Evolutionary conservation across 768 basidiomycete species (phyloP).

Genomic region (Lyophyllum decastes): DNA sequence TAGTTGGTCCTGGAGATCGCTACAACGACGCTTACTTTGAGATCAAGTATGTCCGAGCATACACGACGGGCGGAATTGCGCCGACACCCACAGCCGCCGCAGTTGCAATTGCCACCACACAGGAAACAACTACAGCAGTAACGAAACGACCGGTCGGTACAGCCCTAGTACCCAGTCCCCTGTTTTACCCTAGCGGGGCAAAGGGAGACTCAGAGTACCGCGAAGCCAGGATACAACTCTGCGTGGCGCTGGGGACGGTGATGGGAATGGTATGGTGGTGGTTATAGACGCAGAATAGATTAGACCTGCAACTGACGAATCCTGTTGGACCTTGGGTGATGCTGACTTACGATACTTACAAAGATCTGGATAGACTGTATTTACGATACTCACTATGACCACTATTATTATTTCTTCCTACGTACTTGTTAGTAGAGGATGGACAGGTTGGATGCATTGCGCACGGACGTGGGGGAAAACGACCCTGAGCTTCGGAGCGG

Average conservation of each 20-base stretch:
- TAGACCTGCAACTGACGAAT: neutral
- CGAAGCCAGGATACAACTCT: neutral
- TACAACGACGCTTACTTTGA: constrained; percentile 62
- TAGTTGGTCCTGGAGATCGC: constrained; percentile 42
- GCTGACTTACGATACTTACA: neutral
- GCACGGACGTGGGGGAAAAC: no score
- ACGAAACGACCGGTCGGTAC: constrained; percentile 17
- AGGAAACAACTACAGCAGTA: neutral
- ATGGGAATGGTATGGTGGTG: neutral
- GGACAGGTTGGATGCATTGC: no score
- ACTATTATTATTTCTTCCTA: neutral
- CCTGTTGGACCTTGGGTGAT: no score
- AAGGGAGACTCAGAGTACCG: neutral
- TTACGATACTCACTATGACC: neutral
- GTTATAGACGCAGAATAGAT: neutral
- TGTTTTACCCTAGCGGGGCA: constrained; percentile 17
- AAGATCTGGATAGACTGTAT: neutral
- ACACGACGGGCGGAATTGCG: constrained; percentile 30
- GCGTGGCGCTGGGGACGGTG: neutral
- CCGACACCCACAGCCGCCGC: constrained; percentile 27
- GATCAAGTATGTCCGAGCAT: constrained; percentile 57
- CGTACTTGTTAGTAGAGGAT: neutral
- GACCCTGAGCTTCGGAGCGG: constrained; percentile 8
- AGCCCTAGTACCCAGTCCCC: constrained; percentile 16
- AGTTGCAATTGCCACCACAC: constrained; percentile 11